Conservation (phyloP, 768 basidiomycete species). For the Strobilomyces confusus region DNA sequence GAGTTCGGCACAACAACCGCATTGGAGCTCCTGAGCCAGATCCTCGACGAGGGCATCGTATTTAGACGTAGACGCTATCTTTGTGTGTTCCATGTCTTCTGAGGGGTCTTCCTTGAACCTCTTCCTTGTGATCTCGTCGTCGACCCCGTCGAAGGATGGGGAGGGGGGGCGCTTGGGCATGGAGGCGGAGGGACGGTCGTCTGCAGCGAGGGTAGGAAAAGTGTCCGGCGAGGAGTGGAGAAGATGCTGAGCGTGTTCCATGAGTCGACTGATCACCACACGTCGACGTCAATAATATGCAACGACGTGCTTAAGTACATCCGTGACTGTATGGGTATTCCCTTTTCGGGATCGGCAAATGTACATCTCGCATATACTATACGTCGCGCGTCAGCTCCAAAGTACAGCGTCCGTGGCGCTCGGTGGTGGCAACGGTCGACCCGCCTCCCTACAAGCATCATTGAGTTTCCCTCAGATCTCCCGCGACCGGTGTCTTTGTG, state of each 20-base stretch:
- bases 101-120: slow-evolving; percentile 50
- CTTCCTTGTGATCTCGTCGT: slow-evolving; percentile 51
- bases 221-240: not conserved
- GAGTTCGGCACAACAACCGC: slow-evolving; percentile 80
- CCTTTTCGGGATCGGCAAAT: slow-evolving; percentile 20
- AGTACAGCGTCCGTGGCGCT: slow-evolving; percentile 7
- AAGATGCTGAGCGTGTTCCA: slow-evolving; percentile 13
- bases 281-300: slow-evolving; percentile 15
- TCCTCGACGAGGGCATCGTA: slow-evolving; percentile 48
- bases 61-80: slow-evolving; percentile 20
- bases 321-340: slow-evolving; percentile 8
- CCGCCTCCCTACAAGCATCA: slow-evolving; percentile 45
- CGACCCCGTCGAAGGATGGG: slow-evolving; percentile 49
- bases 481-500: slow-evolving; percentile 48
- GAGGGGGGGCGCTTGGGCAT: slow-evolving; percentile 61
- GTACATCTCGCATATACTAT: not conserved
- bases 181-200: slow-evolving; percentile 16
- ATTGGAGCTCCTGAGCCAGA: slow-evolving; percentile 72
- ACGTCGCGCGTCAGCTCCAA: not conserved
- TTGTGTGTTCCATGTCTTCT: slow-evolving; percentile 12
- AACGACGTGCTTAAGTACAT: slow-evolving; percentile 22
- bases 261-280: slow-evolving; percentile 15
- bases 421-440: slow-evolving; percentile 42
- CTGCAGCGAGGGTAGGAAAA: slow-evolving; percentile 7
- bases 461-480: slow-evolving; percentile 43